Conservation (phyloP, 129 eudicot genomes). For the Helianthus tuberosus region DNA sequence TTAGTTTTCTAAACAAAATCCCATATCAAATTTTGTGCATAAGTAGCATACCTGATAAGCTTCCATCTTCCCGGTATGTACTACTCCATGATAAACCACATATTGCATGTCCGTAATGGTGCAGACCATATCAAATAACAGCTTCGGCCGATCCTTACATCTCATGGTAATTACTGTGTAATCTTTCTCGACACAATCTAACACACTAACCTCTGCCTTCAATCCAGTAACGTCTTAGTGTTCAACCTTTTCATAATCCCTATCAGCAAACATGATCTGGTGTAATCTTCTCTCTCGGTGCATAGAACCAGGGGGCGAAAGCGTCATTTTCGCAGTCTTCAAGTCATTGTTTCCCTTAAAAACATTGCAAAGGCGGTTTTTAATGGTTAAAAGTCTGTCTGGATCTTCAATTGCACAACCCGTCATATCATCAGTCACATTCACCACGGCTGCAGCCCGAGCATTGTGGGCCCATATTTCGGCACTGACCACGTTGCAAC, state of each 20-base stretch:
- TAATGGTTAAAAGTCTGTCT: no score
- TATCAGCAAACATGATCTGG: slow-evolving; percentile 82
- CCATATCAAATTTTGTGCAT: background rate
- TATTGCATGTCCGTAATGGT: slow-evolving; percentile 88
- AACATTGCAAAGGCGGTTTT: no score
- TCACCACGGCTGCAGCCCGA: slow-evolving; percentile 85
- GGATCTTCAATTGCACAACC: slow-evolving; percentile 64
- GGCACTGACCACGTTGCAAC: slow-evolving; percentile 83
- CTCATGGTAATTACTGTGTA: slow-evolving; percentile 75
- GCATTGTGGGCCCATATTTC: slow-evolving; percentile 90
- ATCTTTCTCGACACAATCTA: slow-evolving; percentile 63
- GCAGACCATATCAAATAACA: no score
- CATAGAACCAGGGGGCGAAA: slow-evolving; percentile 65
- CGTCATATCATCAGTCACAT: slow-evolving; percentile 57
- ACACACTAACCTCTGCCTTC: slow-evolving; percentile 57
- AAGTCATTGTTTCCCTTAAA: no score
- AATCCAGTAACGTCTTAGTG: slow-evolving; percentile 28
- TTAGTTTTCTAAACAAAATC: background rate
- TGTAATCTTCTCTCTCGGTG: slow-evolving; percentile 85
- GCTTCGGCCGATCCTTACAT: slow-evolving; percentile 81
- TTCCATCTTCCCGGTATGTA: slow-evolving; percentile 65
- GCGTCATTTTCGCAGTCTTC: slow-evolving; percentile 66
- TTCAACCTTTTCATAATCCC: slow-evolving; percentile 59
- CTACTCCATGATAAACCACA: slow-evolving; percentile 84
- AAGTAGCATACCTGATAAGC: slow-evolving; percentile 67